A percentile compares a stretch with the other conserved stretches of the same genome.
phyloP scores from a whole-genome alignment of 768 basidiomycete species.

The Sarcodon sp. region DNA sequence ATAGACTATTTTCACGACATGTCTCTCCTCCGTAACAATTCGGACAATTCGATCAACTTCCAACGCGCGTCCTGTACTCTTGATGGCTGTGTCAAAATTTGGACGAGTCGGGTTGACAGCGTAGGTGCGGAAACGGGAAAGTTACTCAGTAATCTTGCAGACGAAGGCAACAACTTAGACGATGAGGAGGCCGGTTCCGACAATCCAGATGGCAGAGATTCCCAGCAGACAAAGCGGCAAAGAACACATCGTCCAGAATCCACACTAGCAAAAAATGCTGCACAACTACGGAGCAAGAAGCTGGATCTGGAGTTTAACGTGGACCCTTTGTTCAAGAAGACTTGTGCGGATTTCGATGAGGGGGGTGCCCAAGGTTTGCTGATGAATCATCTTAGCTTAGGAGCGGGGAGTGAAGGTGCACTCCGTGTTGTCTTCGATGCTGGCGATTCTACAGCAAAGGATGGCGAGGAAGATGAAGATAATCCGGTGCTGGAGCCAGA shows the following conservation, averaged over 20 bases:
- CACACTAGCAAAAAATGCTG: constrained; percentile 81
- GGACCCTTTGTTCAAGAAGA: constrained; percentile 96
- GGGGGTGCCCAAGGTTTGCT: constrained; percentile 91
- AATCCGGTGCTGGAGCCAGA: constrained; percentile 44
- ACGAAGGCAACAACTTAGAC: constrained; percentile 44
- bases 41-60: constrained; percentile 96
- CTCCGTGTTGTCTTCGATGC: constrained; percentile 94
- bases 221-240: constrained; percentile 35
- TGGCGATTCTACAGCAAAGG: constrained; percentile 74
- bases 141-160: constrained; percentile 77
- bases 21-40: constrained; percentile 85
- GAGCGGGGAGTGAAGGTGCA: constrained; percentile 65
- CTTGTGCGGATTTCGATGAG: constrained; percentile 96
- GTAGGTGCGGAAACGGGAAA: constrained; percentile 96
- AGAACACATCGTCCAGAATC: constrained; percentile 60
- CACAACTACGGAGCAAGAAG: constrained; percentile 80
- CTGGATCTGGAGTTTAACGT: constrained; percentile 92
- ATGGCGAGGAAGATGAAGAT: constrained; percentile 58
- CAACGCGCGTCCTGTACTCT: constrained; percentile 96
- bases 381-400: constrained; percentile 88
- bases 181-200: constrained; percentile 55
- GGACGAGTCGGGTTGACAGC: constrained; percentile 95
- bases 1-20: constrained; percentile 99
- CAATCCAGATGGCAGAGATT: constrained; percentile 51
- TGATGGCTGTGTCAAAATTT: constrained; percentile 98